These are phyloP conservation scores for Leucosporidium creatinivorum DNA, from an alignment of 768 basidiomycete genomes.

Conservation along the genomic window DNA sequence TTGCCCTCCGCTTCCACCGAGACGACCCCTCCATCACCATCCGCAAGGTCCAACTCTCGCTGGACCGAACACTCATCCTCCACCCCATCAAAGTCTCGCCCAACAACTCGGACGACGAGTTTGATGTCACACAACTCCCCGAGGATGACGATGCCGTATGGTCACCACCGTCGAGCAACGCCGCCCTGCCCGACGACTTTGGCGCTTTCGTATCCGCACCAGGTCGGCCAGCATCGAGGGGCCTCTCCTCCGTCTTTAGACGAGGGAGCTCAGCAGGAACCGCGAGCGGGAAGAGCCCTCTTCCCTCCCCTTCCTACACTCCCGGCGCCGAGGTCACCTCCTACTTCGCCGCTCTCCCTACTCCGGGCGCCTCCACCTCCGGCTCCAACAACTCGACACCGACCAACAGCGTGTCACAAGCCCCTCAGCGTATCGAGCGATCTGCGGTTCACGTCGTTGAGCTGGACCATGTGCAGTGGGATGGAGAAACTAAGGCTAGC, in stretches of 20 bases:
- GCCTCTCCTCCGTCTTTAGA: background rate
- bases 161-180: background rate
- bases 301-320: background rate
- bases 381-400: constrained; percentile 53
- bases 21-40: constrained; percentile 33
- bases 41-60: constrained; percentile 33
- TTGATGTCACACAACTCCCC: background rate
- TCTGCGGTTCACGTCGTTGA: constrained; percentile 62
- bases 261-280: background rate
- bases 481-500: constrained; percentile 3
- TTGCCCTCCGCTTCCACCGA: constrained; percentile 16
- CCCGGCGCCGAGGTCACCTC: background rate
- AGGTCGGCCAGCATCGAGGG: background rate
- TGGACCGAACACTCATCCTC: constrained; percentile 36
- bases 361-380: constrained; percentile 55
- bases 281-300: background rate
- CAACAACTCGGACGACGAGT: constrained; percentile 12
- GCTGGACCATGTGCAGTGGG: constrained; percentile 9
- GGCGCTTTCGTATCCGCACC: background rate
- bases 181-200: background rate
- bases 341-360: constrained; percentile 30
- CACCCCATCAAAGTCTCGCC: constrained; percentile 10
- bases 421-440: constrained; percentile 54
- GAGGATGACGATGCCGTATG: background rate
- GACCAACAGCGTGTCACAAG: constrained; percentile 49